phyloP scores from a whole-genome alignment of 106 monocot species.

The Dactylorhiza incarnata region DNA sequence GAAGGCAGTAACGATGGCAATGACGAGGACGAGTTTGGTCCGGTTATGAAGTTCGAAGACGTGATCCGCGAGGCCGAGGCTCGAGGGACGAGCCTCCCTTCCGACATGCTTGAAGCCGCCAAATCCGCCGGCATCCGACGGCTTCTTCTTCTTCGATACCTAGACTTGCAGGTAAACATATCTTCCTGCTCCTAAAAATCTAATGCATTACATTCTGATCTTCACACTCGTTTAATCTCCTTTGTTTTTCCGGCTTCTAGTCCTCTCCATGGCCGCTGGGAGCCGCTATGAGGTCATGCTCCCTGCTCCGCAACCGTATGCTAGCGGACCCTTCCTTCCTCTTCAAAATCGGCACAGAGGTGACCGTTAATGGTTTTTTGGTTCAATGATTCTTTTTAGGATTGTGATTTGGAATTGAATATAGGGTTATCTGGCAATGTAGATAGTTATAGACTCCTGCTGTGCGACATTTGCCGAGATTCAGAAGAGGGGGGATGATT shows the following conservation, averaged over 20 bases:
- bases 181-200: not conserved
- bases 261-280: slow-evolving; percentile 61
- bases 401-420: not conserved
- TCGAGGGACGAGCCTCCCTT: slow-evolving; percentile 42
- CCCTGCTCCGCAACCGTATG: slow-evolving; percentile 70
- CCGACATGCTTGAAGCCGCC: slow-evolving; percentile 65
- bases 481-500: slow-evolving; percentile 85
- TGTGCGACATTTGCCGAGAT: slow-evolving; percentile 87
- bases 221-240: slow-evolving; percentile 3
- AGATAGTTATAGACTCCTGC: slow-evolving; percentile 83
- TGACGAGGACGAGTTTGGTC: slow-evolving; percentile 64
- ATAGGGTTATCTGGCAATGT: not conserved
- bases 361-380: slow-evolving; percentile 13
- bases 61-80: slow-evolving; percentile 43
- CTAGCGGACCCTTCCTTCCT: slow-evolving; percentile 76
- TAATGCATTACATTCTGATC: not conserved
- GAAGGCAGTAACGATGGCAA: slow-evolving; percentile 18
- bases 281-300: slow-evolving; percentile 30
- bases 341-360: slow-evolving; percentile 86
- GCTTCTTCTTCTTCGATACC: slow-evolving; percentile 37
- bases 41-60: slow-evolving; percentile 56
- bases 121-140: slow-evolving; percentile 36
- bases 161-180: slow-evolving; percentile 54
- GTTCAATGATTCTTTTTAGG: not conserved
- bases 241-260: slow-evolving; percentile 18